phyloP scores from a whole-genome alignment of 1,139 yeast species.

The Debaryomyces nepalensis region DNA sequence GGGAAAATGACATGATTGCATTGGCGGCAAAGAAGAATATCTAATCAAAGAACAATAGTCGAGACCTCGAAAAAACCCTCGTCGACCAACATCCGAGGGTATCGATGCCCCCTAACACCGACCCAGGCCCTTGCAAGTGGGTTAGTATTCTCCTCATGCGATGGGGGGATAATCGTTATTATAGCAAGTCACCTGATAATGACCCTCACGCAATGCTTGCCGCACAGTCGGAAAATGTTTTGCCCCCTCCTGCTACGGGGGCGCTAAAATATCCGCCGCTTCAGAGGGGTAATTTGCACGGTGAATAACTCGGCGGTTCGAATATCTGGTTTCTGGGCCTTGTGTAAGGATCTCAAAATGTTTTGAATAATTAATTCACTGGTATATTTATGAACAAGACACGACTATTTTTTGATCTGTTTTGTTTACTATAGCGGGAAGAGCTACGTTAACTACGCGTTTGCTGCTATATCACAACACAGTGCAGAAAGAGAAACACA shows the following conservation, averaged over 20 bases:
- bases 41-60: not conserved
- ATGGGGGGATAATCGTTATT: conserved; percentile 3
- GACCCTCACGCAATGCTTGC: no score
- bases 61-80: not conserved
- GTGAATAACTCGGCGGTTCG: no score
- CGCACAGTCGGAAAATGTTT: no score
- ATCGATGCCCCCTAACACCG: not conserved
- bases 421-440: conserved; percentile 8
- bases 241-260: no score
- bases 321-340: no score
- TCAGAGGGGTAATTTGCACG: not conserved
- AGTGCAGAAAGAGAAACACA: not conserved
- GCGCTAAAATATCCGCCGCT: no score
- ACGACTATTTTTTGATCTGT: no score
- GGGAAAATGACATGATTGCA: conserved; percentile 1
- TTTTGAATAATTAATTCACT: not conserved
- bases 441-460: conserved; percentile 4
- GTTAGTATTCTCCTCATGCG: conserved; percentile 4
- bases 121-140: not conserved
- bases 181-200: no score
- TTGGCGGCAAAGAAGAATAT: not conserved
- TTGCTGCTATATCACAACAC: not conserved
- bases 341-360: no score
- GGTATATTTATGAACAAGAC: conserved; percentile 1
- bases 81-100: no score